Evolutionary conservation across 2,329 filamentous ascomycete species (phyloP).

Genomic region (Apiospora marii): DNA sequence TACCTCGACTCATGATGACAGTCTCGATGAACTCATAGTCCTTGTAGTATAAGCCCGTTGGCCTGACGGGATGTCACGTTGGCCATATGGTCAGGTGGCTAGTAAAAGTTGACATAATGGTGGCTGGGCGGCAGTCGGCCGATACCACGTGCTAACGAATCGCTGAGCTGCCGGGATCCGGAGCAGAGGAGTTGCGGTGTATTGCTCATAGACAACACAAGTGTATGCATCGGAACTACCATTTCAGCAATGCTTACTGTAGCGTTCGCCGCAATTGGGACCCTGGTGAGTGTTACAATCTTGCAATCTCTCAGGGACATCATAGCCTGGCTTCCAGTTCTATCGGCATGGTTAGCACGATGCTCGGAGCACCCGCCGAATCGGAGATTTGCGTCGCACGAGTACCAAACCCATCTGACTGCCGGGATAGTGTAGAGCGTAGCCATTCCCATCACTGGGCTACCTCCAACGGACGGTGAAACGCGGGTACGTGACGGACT

Average conservation of each 20-base stretch:
- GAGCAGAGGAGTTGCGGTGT: not conserved
- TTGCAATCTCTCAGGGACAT: not conserved
- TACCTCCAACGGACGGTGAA: slow-evolving; percentile 15
- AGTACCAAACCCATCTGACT: not conserved
- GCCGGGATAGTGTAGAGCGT: not conserved
- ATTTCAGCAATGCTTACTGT: not conserved
- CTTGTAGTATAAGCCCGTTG: not conserved
- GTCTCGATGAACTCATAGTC: not conserved
- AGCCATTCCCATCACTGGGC: not conserved
- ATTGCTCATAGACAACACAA: not conserved
- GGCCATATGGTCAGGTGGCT: not conserved
- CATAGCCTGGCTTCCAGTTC: slow-evolving; percentile 35
- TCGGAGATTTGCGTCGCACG: not conserved
- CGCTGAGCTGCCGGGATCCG: not conserved
- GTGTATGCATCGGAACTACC: not conserved
- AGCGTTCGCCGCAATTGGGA: not conserved
- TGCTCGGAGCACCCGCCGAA: not conserved
- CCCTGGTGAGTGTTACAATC: not conserved
- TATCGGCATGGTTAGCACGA: not conserved
- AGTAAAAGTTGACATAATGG: not conserved
- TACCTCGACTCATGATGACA: not conserved
- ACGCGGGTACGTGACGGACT: not conserved
- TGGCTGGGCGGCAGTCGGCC: not conserved
- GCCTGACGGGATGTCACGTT: not conserved
- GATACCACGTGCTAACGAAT: not conserved